Evolutionary conservation across 495 filamentous ascomycete genomes (phyloP).

Genomic region (Aspergillus mulundensis): DNA sequence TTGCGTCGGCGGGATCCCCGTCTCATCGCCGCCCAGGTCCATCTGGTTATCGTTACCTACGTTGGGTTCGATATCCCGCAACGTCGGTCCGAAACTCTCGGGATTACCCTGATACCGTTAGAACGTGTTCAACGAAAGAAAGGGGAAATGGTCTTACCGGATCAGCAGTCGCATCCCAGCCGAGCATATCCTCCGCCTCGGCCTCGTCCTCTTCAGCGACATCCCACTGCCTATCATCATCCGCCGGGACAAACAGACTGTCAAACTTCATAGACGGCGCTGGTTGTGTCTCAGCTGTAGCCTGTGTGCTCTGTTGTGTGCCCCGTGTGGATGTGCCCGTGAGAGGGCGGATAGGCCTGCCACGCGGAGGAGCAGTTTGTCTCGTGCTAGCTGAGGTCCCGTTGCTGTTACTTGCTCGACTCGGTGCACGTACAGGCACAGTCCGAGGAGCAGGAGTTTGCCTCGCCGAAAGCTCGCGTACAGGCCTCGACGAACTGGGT

Average conservation of each 20-base stretch:
- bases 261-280: slow-evolving; percentile 63
- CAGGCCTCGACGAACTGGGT: slow-evolving; percentile 28
- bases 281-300: slow-evolving; percentile 36
- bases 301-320: slow-evolving; percentile 22
- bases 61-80: slow-evolving; percentile 20
- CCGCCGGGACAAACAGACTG: slow-evolving; percentile 72
- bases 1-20: slow-evolving; percentile 47
- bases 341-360: slow-evolving; percentile 33
- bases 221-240: slow-evolving; percentile 77
- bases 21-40: slow-evolving; percentile 24
- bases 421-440: slow-evolving; percentile 17
- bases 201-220: slow-evolving; percentile 66
- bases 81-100: slow-evolving; percentile 24
- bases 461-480: slow-evolving; percentile 34
- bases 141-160: slow-evolving; percentile 21
- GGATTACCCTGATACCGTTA: slow-evolving; percentile 27
- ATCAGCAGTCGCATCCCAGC: slow-evolving; percentile 73
- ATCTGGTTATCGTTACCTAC: background rate
- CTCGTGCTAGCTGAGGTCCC: slow-evolving; percentile 2
- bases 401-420: slow-evolving; percentile 7
- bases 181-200: slow-evolving; percentile 64
- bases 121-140: slow-evolving; percentile 14
- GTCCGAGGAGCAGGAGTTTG: slow-evolving; percentile 25
- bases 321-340: slow-evolving; percentile 30
- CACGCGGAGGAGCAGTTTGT: slow-evolving; percentile 24